Evolutionary conservation across 2,329 filamentous ascomycete species (phyloP).

Genomic region (Huntiella decipiens): DNA sequence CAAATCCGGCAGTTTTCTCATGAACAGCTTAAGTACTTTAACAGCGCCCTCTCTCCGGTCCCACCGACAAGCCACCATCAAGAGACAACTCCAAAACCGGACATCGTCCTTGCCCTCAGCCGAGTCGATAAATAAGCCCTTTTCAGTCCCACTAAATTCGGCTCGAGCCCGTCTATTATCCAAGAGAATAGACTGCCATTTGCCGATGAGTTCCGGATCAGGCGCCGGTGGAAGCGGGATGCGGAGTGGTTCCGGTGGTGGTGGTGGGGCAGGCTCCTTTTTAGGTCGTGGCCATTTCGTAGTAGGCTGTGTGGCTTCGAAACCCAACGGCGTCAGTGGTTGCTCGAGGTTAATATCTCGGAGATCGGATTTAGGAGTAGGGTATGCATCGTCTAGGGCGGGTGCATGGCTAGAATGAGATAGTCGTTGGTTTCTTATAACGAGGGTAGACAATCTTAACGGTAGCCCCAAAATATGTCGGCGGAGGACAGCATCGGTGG

Average conservation of each 20-base stretch:
- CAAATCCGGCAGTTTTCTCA: constrained; percentile 5
- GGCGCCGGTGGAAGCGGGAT: neutral
- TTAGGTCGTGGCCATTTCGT: no score
- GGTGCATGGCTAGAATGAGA: no score
- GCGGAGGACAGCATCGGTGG: no score
- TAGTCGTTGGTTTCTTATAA: no score
- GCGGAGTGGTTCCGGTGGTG: neutral
- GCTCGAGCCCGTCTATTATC: constrained; percentile 6
- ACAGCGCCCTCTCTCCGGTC: constrained; percentile 6
- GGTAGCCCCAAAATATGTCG: no score
- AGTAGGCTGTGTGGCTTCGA: no score
- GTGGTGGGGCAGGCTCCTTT: no score
- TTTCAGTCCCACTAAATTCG: constrained; percentile 1
- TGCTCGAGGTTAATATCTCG: no score
- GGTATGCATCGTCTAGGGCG: no score
- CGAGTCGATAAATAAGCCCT: constrained; percentile 4
- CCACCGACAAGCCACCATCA: constrained; percentile 8
- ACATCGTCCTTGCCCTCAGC: constrained; percentile 8
- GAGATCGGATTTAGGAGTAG: no score
- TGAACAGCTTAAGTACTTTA: constrained; percentile 5
- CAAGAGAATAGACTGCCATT: constrained; percentile 7
- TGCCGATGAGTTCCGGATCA: constrained; percentile 6
- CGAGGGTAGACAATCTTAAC: no score
- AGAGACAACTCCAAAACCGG: constrained; percentile 7
- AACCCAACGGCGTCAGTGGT: no score